Base-by-base conservation (phyloP, 2,329 filamentous ascomycete genomes). In the Arthrinium puccinioides region DNA sequence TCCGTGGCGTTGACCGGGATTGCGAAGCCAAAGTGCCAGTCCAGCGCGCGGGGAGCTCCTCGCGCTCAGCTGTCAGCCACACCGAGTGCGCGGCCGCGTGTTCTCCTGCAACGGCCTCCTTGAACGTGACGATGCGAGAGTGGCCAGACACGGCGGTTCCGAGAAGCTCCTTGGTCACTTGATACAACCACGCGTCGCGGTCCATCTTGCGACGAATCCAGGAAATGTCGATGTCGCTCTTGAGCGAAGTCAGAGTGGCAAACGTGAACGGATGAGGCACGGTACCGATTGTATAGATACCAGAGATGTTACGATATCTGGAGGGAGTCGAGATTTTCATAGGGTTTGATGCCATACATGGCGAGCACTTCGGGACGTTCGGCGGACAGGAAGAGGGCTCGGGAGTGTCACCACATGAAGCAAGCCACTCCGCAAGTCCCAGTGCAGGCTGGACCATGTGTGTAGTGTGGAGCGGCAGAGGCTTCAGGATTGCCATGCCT, bases 241-340 rank as follows among this genome's bases (percentile, higher is more conserved):
- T 70, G 40, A 78, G 72, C 45, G 78, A 72, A 41, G 78, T 71
- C 14, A 97, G 67, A 10, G 79, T 75, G 37, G 80, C 74, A 28
- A 87, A 70, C 2, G 89, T 96, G 66, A 88, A 94, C 0, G 92
- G 92, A 56, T 98, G 92, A 1, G 90, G 90, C 10, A 97, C 82
- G 1, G 81, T 85, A 41, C 84, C 88, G 45, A 98, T 85, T 3
- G 84, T 87, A 64, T 88, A 97, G 13, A 83, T 56, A 2, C 69
- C 70, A 11, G 81, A 80, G 5, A 72, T 73, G 59, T 96, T 95
- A 38, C 73, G 73, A 59, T 87, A 92, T 14, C 72, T 64, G 4
- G 74, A 62, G 3, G 79, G 76, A 1, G 80, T 82, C n/a, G 70
- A 67, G 47, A 94, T 73, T 36, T 74, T 75, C 61, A 87, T 71